A percentile compares a stretch with the other conserved stretches of the same genome.
These are phyloP conservation scores for Dalbergia oliveri DNA, from an alignment of 306 rosid species.

Conservation along the genomic window DNA sequence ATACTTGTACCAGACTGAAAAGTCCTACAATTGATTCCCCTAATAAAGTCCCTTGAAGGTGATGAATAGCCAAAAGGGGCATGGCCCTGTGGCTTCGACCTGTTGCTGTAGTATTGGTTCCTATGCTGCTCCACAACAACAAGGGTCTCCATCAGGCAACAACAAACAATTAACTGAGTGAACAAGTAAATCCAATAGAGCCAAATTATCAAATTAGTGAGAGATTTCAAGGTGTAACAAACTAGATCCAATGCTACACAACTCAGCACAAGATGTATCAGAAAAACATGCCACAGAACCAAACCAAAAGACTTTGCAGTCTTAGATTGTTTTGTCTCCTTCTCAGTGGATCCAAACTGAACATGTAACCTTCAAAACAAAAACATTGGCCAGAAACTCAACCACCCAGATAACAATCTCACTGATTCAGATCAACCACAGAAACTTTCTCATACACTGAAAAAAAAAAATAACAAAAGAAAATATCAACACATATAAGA, in stretches of 20 bases:
- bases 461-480: background rate
- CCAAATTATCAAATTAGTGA: background rate
- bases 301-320: conserved; percentile 13
- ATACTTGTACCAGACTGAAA: conserved; percentile 75
- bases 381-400: background rate
- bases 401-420: conserved; percentile 43
- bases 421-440: conserved; percentile 42
- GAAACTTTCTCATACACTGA: conserved; percentile 36
- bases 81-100: conserved; percentile 58
- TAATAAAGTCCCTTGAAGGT: conserved; percentile 54
- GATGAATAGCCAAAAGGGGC: conserved; percentile 52
- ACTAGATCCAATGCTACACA: conserved; percentile 52
- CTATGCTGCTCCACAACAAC: conserved; percentile 76
- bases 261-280: conserved; percentile 35
- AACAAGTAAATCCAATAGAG: background rate
- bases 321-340: conserved; percentile 44
- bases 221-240: conserved; percentile 26
- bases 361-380: conserved; percentile 32
- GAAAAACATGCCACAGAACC: conserved; percentile 40
- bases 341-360: conserved; percentile 52
- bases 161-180: conserved; percentile 28
- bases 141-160: conserved; percentile 74
- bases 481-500: background rate
- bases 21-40: conserved; percentile 77
- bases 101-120: conserved; percentile 60